Evolutionary conservation across 371 early-diverging fungal genomes (phyloP).

Genomic region (Haplosporangium sp.): DNA sequence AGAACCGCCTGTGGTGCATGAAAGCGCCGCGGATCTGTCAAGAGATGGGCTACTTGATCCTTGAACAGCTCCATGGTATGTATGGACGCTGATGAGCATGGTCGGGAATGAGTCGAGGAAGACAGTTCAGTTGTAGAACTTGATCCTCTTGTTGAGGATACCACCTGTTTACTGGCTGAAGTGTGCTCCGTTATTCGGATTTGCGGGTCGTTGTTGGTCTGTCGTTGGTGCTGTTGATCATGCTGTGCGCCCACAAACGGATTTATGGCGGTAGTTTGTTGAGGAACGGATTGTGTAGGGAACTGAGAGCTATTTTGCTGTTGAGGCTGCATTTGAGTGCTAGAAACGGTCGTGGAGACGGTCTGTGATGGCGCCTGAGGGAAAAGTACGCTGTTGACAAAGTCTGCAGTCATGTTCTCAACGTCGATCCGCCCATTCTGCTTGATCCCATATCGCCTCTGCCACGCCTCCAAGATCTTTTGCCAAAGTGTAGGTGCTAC

Average conservation of each 20-base stretch:
- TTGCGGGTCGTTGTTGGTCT: neutral
- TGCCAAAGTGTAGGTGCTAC: constrained; percentile 37
- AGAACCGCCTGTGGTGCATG: constrained; percentile 36
- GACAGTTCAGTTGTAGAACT: constrained; percentile 5
- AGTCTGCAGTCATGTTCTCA: constrained; percentile 35
- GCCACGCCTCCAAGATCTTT: constrained; percentile 32
- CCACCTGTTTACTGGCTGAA: neutral
- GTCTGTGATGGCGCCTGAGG: constrained; percentile 7
- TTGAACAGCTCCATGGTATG: constrained; percentile 10
- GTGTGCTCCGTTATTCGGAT: neutral
- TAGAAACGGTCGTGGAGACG: neutral
- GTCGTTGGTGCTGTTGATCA: neutral
- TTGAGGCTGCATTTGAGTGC: neutral
- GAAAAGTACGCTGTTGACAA: constrained; percentile 21
- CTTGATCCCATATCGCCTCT: constrained; percentile 4
- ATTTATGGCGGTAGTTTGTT: neutral
- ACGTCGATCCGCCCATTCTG: constrained; percentile 12
- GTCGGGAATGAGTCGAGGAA: neutral
- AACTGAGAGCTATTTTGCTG: neutral
- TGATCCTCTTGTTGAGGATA: constrained; percentile 4
- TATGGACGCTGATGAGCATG: constrained; percentile 1
- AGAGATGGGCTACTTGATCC: constrained; percentile 16
- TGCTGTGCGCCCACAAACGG: neutral
- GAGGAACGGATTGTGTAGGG: neutral
- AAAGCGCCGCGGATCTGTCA: constrained; percentile 39